Conservation (phyloP, 306 rosid genomes). For the Prunus salicina region DNA sequence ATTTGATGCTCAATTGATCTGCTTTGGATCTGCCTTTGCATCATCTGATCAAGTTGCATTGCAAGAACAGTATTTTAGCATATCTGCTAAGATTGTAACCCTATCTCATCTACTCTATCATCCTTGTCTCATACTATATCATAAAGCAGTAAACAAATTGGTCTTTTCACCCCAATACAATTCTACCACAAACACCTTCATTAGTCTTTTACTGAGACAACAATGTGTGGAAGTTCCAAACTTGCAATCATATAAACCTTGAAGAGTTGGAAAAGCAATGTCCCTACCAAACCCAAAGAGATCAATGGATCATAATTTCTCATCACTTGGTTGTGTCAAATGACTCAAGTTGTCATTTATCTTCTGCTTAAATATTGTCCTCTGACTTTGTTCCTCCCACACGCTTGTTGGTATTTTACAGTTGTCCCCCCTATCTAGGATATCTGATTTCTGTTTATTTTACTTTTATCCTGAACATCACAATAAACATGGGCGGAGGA, state of each 20-base stretch:
- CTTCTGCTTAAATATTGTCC: conserved; percentile 5
- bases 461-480: conserved; percentile 10
- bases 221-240: no score
- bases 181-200: not conserved
- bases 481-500: not conserved
- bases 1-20: conserved; percentile 19
- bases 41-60: conserved; percentile 41
- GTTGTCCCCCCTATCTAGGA: conserved; percentile 21
- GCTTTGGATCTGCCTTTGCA: conserved; percentile 22
- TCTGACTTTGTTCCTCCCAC: conserved; percentile 9
- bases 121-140: conserved; percentile 1
- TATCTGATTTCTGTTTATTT: not conserved
- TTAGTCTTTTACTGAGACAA: no score
- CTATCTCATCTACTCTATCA: not conserved
- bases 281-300: no score
- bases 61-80: conserved; percentile 3
- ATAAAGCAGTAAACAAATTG: not conserved
- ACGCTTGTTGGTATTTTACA: conserved; percentile 19
- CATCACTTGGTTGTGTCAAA: not conserved
- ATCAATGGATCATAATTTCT: no score
- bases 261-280: no score
- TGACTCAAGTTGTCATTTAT: not conserved
- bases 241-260: no score
- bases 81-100: conserved; percentile 11
- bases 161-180: not conserved